Conservation (phyloP, 345 rosid genomes). For the Microcos paniculata region DNA sequence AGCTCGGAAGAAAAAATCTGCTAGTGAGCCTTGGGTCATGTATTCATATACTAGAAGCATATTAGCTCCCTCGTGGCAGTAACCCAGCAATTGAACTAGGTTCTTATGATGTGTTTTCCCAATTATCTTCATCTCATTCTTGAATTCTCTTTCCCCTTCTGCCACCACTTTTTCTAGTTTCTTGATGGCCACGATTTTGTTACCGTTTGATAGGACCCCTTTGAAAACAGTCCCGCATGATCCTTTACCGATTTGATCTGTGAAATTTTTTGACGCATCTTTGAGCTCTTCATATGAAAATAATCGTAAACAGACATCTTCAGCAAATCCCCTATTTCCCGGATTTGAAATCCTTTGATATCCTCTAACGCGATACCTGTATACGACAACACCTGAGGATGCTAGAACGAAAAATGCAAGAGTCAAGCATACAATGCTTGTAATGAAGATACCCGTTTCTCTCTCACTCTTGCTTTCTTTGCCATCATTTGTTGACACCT, state of each 20-base stretch:
- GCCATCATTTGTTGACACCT: not conserved
- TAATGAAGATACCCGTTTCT: not conserved
- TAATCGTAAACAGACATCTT: not conserved
- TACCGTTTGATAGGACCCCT: conserved; percentile 10
- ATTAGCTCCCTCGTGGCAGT: conserved; percentile 21
- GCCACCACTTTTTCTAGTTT: conserved; percentile 18
- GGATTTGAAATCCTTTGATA: not conserved
- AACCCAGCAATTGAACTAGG: conserved; percentile 27
- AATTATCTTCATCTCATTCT: conserved; percentile 18
- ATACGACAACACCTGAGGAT: no score
- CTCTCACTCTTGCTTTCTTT: not conserved
- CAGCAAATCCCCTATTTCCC: not conserved
- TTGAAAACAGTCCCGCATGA: conserved; percentile 25
- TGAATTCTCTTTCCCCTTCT: conserved; percentile 22
- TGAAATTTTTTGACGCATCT: not conserved
- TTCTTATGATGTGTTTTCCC: conserved; percentile 30
- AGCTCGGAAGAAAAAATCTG: conserved; percentile 17
- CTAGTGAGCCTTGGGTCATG: conserved; percentile 28
- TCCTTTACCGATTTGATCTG: not conserved
- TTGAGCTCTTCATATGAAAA: not conserved
- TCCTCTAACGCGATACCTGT: not conserved
- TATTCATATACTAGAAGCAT: conserved; percentile 26
- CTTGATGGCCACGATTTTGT: conserved; percentile 21
- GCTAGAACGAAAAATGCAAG: not conserved
- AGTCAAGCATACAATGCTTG: not conserved